Evolutionary conservation across 441 rosid species (phyloP).

Genomic region (Erysimum cheiri): DNA sequence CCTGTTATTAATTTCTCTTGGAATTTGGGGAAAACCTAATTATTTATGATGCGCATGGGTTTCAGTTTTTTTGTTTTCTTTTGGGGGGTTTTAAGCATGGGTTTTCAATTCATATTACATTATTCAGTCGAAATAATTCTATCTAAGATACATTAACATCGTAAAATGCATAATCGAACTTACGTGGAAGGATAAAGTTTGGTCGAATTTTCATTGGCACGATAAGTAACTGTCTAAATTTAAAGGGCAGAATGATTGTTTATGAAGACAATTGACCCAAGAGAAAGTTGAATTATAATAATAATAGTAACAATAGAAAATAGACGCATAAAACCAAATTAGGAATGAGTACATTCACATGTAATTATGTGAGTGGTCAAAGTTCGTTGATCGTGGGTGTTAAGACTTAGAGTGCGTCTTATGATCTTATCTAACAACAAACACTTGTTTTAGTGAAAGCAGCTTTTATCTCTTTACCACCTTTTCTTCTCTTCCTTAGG

Average conservation of each 20-base stretch:
- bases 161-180: slow-evolving; percentile 9
- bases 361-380: slow-evolving; percentile 38
- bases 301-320: slow-evolving; percentile 33
- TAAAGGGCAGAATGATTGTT: slow-evolving; percentile 38
- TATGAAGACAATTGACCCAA: slow-evolving; percentile 33
- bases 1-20: background rate
- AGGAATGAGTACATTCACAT: slow-evolving; percentile 31
- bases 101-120: background rate
- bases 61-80: background rate
- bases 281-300: slow-evolving; percentile 15
- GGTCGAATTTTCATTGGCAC: slow-evolving; percentile 20
- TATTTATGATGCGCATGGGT: background rate
- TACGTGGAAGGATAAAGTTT: slow-evolving; percentile 27
- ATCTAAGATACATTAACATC: background rate
- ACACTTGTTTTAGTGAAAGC: slow-evolving; percentile 38
- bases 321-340: slow-evolving; percentile 21
- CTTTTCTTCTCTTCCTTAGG: slow-evolving; percentile 39
- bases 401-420: slow-evolving; percentile 34
- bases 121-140: background rate
- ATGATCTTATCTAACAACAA: slow-evolving; percentile 30
- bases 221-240: slow-evolving; percentile 25
- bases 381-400: slow-evolving; percentile 47
- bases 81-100: background rate
- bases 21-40: background rate
- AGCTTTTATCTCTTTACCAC: slow-evolving; percentile 34